Base-by-base conservation (phyloP, 116 monocot species). In the Phalaenopsis hybrid region DNA sequence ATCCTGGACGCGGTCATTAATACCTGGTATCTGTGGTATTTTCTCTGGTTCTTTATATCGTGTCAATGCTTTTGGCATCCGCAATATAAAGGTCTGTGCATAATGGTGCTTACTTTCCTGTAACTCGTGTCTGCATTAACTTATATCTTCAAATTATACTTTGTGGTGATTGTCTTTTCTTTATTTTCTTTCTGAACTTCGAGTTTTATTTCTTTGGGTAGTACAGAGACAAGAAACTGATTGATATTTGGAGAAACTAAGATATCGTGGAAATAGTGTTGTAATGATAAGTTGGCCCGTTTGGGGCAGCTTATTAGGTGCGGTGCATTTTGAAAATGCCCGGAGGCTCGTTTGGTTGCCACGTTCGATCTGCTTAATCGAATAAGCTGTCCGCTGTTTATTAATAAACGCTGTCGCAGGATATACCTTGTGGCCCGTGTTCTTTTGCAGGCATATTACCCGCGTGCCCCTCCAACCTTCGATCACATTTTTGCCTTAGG, bases 21-120 rank as follows among this genome's bases (percentile, higher is more conserved):
- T 98, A 48, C 98, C 98, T 83, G 95, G 98, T 74, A 49, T 95
- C n/a, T 98, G 93, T 83, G 98, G 98, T 44, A 52, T 95, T 45
- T 67, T 98, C 79, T 88, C 98, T 79, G 98, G 95, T 18, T 85
- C 78, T 3, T 81, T 98, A 21, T 98, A 93, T 85, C 98, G 90
- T 83, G 61, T 92, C 37, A 95, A 98, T 83, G 58, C 85, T 43
- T 88, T 98, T 87, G 87, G 89, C 84, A 92, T 98, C 68, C 93
- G 90, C 12, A 89, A 81, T 65, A 81, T 93, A 51, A 98, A 98
- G 98, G 98, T 95, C 78, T 65, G 8, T 16, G 72, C 72, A 21
- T 63, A 63, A 63, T 6, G 5, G 63, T 21, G 63, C 63, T 20
- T 63, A 5, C 21, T 25, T 55, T 55, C 25, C 1, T 63, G 6